These are phyloP conservation scores for Colletotrichum ledebouriae DNA, from an alignment of 2,329 filamentous ascomycete species.

Conservation along the genomic window DNA sequence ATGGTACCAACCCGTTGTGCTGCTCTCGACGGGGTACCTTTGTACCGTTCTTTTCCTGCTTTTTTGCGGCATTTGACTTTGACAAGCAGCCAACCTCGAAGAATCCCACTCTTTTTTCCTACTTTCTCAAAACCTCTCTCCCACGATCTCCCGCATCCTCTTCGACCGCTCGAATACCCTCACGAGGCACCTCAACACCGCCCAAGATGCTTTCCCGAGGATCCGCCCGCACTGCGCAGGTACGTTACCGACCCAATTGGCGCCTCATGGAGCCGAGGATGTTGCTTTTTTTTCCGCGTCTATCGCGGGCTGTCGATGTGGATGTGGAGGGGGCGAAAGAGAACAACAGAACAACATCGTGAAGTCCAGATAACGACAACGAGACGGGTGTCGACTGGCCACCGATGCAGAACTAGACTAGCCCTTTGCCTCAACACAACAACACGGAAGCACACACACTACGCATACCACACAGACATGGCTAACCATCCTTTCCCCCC, in stretches of 20 bases:
- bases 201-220: conserved; percentile 70
- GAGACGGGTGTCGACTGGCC: background rate
- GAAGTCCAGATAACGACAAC: background rate
- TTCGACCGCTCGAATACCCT: conserved; percentile 33
- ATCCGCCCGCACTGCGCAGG: conserved; percentile 69
- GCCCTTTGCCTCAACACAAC: background rate
- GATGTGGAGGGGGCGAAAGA: conserved; percentile 11
- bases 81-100: conserved; percentile 29
- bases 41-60: background rate
- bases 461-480: conserved; percentile 46
- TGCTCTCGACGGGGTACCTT: too few species aligned
- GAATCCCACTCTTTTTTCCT: conserved; percentile 40
- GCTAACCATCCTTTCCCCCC: conserved; percentile 22
- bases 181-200: conserved; percentile 40
- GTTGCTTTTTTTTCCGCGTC: conserved; percentile 21
- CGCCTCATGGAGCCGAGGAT: conserved; percentile 22
- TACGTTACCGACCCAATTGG: conserved; percentile 53
- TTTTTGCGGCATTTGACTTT: conserved; percentile 39
- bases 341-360: conserved; percentile 2
- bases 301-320: background rate
- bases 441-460: conserved; percentile 25
- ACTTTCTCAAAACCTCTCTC: conserved; percentile 21
- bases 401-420: background rate
- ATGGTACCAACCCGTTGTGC: background rate
- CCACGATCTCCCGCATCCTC: conserved; percentile 25